A percentile compares a stretch with the other conserved stretches of the same genome.
phyloP scores from a whole-genome alignment of 345 rosid species.

The Bruguiera parviflora region DNA sequence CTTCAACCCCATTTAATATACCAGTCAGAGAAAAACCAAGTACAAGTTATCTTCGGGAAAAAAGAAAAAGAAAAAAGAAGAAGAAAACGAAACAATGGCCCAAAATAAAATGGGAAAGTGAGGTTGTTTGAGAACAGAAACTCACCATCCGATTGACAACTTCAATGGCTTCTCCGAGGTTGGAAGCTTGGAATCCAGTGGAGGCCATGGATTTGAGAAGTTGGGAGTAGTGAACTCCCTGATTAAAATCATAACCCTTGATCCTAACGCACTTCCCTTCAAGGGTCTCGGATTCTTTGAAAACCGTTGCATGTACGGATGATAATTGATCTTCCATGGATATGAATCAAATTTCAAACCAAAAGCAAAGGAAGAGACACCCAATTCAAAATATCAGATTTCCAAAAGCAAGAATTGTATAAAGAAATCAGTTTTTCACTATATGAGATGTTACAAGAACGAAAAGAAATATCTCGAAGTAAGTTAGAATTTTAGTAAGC shows the following conservation, averaged over 20 bases:
- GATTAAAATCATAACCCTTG: conserved; percentile 81
- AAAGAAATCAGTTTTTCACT: background rate
- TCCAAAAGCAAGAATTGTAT: background rate
- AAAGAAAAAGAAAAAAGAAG: background rate
- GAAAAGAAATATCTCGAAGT: too few relatives aligned
- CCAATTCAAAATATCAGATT: conserved; percentile 8
- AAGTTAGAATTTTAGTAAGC: too few relatives aligned
- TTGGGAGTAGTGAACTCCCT: conserved; percentile 48
- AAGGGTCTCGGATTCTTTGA: conserved; percentile 69
- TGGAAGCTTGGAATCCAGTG: conserved; percentile 96
- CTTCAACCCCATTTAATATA: conserved; percentile 41
- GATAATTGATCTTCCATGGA: conserved; percentile 44
- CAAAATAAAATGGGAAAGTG: background rate
- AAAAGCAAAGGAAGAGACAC: background rate
- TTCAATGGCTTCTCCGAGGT: conserved; percentile 79
- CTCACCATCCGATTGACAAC: conserved; percentile 78
- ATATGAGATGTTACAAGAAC: too few relatives aligned
- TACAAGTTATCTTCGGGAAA: background rate
- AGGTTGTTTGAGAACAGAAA: conserved; percentile 4
- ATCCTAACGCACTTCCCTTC: conserved; percentile 60
- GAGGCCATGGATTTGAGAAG: conserved; percentile 73
- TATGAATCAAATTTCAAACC: conserved; percentile 1
- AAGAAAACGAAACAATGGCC: background rate
- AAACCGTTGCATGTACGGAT: conserved; percentile 62
- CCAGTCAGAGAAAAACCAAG: background rate